Base-by-base conservation (phyloP, 257 asterid genomes). In the Craterostigma plantagineum region DNA sequence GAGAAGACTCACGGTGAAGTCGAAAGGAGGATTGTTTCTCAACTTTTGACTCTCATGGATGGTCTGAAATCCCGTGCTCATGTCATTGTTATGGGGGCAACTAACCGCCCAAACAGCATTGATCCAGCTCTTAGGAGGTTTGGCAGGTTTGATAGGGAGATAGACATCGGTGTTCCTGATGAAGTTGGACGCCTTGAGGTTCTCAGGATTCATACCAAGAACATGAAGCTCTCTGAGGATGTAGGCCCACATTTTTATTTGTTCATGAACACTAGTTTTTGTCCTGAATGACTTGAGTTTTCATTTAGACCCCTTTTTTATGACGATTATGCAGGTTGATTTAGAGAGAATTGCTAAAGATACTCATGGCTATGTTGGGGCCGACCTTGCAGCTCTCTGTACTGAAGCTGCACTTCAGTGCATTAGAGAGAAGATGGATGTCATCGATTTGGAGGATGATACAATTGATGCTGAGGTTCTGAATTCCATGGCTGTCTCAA, bases 161-260 rank as follows among this genome's bases (percentile, higher is more conserved):
- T 84, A 13, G 96, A 84, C 48, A 84, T 80, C 34, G 96, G 93
- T 49, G 93, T 84, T 38, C 93, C 96, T 0, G 96, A 84, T 63
- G 96, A 84, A 74, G 72, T 80, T 53, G 96, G 96, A 14, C 81
- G 96, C n/a, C 90, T 84, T 35, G 96, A 85, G 71, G 96, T 85
- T 53, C 77, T 85, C 7, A 68, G 92, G 42, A 80, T 85, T 43
- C 96, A 85, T 34, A 77, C 96, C 13, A 85, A 85, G 80, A 85
- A 80, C 75, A 85, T 85, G 96, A 85, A 80, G 61, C 96, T 85
- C 17, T 67, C 91, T 10, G 94, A 77, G 44, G 94, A 75, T 60
- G 96, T 76, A 61, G 30, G 30, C 30, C 6, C 30, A 23, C 30
- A 6, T 23, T 23, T 23, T 6, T 2, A 2, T 35, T 18, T 12